These are phyloP conservation scores for Myochromella boudieri DNA, from an alignment of 768 basidiomycete species.

Conservation along the genomic window DNA sequence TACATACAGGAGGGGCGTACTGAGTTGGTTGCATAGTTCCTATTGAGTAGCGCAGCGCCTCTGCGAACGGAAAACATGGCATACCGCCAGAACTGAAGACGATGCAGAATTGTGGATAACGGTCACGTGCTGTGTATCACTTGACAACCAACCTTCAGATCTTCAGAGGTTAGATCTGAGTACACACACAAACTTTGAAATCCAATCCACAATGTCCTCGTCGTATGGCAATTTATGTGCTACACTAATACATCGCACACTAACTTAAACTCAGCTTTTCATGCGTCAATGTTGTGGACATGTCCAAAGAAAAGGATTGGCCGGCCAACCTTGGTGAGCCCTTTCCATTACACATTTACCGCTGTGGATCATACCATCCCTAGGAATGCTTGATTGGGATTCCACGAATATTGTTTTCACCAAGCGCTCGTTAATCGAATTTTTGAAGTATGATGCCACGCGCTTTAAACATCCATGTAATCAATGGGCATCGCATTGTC, in stretches of 20 bases:
- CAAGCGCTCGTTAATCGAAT: slow-evolving; percentile 74
- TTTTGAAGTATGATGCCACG: slow-evolving; percentile 57
- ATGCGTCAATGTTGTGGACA: slow-evolving; percentile 53
- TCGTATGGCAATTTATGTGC: slow-evolving; percentile 31
- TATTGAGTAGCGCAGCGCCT: neutral
- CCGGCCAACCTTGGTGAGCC: slow-evolving; percentile 58
- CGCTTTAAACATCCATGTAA: neutral
- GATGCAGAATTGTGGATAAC: too few relatives aligned
- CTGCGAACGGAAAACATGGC: slow-evolving; percentile 5
- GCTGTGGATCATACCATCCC: neutral
- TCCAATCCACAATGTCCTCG: slow-evolving; percentile 33
- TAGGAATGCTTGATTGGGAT: slow-evolving; percentile 85
- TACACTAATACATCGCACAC: neutral
- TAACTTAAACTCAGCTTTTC: slow-evolving; percentile 48
- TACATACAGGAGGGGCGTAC: slow-evolving; percentile 48
- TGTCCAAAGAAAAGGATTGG: slow-evolving; percentile 75
- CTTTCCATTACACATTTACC: slow-evolving; percentile 2
- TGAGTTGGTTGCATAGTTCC: slow-evolving; percentile 1
- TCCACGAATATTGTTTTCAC: slow-evolving; percentile 74
- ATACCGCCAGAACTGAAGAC: too few relatives aligned
- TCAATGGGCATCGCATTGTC: slow-evolving; percentile 5
- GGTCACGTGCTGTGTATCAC: slow-evolving; percentile 11
- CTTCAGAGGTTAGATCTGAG: neutral
- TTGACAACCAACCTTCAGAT: neutral
- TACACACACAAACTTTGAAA: neutral